These are phyloP conservation scores for Penicillium maclennaniae DNA, from an alignment of 495 filamentous ascomycete species.

Conservation along the genomic window DNA sequence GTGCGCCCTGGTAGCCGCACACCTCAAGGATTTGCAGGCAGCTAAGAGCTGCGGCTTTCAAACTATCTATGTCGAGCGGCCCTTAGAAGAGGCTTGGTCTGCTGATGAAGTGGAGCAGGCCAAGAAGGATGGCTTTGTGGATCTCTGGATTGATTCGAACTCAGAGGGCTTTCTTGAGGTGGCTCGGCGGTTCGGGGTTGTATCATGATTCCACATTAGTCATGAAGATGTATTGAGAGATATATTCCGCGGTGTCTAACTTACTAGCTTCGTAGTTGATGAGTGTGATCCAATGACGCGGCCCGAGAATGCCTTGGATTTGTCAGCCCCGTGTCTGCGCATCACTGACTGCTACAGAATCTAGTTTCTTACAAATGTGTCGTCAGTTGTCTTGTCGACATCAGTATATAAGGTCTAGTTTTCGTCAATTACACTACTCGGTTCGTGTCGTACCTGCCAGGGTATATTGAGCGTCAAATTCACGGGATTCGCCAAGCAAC, in stretches of 20 bases:
- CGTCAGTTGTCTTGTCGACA: neutral
- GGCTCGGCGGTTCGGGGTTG: slow-evolving; percentile 30
- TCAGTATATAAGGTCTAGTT: neutral
- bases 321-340: slow-evolving; percentile 4
- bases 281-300: slow-evolving; percentile 4
- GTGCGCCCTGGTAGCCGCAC: slow-evolving; percentile 76
- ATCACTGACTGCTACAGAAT: neutral
- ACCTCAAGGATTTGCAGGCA: slow-evolving; percentile 63
- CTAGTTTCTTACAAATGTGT: neutral
- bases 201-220: neutral
- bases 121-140: slow-evolving; percentile 54
- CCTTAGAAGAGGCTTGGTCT: slow-evolving; percentile 59
- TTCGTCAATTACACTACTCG: neutral
- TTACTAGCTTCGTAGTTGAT: neutral
- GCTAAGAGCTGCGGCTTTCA: slow-evolving; percentile 60
- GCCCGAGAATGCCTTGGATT: slow-evolving; percentile 5
- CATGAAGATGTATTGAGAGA: neutral
- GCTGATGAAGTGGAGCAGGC: slow-evolving; percentile 48
- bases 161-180: slow-evolving; percentile 32
- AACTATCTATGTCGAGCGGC: slow-evolving; percentile 73
- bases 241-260: neutral
- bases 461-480: neutral
- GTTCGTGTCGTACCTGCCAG: neutral
- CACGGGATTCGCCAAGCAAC: neutral
- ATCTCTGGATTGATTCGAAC: slow-evolving; percentile 30